These are phyloP conservation scores for Lodderomyces pseudojiufengensis DNA, from an alignment of 1,139 yeast genomes.

Conservation along the genomic window DNA sequence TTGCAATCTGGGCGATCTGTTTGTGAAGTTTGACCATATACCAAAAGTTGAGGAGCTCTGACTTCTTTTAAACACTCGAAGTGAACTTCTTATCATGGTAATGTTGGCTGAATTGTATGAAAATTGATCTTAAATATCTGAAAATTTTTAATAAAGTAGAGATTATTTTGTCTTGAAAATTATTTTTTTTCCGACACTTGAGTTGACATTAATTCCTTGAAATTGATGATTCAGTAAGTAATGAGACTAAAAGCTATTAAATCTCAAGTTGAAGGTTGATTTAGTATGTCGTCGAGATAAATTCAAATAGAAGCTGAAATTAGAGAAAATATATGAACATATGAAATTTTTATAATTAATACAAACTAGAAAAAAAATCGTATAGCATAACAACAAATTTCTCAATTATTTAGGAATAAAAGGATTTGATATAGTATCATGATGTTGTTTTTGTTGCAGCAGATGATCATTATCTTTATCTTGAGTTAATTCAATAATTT, in stretches of 20 bases:
- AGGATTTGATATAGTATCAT: conserved; percentile 4
- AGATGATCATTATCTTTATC: conserved; percentile 4
- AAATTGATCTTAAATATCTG: background rate
- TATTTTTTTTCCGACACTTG: background rate
- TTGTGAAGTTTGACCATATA: conserved; percentile 47
- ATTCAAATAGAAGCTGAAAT: too few species aligned
- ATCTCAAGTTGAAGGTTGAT: too few species aligned
- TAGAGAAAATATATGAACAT: too few species aligned
- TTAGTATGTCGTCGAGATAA: too few species aligned
- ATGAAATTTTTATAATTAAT: too few species aligned
- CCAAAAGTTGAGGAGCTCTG: conserved; percentile 21
- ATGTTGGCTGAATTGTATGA: background rate
- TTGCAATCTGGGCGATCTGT: conserved; percentile 38
- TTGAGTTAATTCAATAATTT: conserved; percentile 46
- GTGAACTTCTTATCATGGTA: background rate
- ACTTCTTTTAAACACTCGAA: conserved; percentile 4
- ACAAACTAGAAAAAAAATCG: conserved; percentile 1
- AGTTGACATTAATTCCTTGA: background rate
- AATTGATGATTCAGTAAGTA: too few species aligned
- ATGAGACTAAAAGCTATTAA: too few species aligned
- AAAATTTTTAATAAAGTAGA: background rate
- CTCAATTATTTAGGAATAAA: background rate
- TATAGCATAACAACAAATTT: background rate
- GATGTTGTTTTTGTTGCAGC: background rate
- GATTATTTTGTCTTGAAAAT: too few species aligned